Conservation (phyloP, 495 filamentous ascomycete genomes). For the Bombardia bombarda region DNA sequence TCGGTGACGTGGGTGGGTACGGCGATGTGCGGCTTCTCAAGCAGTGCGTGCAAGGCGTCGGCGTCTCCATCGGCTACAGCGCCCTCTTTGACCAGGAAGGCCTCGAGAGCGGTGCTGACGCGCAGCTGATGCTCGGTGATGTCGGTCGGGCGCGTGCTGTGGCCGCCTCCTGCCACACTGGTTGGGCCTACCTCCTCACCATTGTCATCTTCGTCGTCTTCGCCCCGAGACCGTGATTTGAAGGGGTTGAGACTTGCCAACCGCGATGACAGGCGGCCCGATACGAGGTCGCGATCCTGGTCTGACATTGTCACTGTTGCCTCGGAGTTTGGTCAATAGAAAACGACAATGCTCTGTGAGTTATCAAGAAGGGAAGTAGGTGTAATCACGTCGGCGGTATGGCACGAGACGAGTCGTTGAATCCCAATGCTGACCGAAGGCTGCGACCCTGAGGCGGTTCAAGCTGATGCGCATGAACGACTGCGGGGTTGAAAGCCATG, state of each 20-base stretch:
- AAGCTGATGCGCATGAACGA: no score
- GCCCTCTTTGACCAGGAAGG: conserved; percentile 31
- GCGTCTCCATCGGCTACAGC: conserved; percentile 29
- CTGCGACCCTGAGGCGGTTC: no score
- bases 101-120: conserved; percentile 39
- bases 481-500: no score
- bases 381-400: no score
- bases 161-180: conserved; percentile 43
- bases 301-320: conserved; percentile 8
- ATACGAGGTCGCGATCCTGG: background rate
- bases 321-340: no score
- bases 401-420: no score
- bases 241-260: conserved; percentile 16
- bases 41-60: conserved; percentile 21
- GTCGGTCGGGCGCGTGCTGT: conserved; percentile 27
- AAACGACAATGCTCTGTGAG: no score
- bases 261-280: background rate
- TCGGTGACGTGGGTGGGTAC: conserved; percentile 35
- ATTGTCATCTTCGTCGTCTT: conserved; percentile 39
- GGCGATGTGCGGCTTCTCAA: conserved; percentile 36
- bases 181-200: conserved; percentile 37
- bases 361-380: no score
- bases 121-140: conserved; percentile 33
- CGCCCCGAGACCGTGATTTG: conserved; percentile 6
- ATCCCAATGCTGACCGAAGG: no score